phyloP scores from a whole-genome alignment of 345 rosid species.

The Gossypium sturtianum region DNA sequence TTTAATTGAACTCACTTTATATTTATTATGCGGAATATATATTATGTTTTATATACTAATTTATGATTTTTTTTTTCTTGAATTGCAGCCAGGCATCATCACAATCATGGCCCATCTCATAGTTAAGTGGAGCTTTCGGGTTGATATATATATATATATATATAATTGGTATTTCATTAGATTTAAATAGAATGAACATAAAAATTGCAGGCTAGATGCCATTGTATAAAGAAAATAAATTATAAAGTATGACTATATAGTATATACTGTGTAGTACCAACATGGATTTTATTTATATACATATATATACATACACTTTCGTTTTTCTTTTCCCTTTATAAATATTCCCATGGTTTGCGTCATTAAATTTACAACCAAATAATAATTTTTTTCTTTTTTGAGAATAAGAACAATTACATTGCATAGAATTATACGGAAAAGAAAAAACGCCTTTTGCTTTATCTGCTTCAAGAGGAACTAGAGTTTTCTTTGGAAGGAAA shows the following conservation, averaged over 20 bases:
- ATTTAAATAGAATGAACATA: not conserved
- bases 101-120: constrained; percentile 42
- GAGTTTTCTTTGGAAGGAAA: too few species aligned
- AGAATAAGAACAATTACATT: too few species aligned
- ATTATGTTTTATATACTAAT: not conserved
- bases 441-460: too few species aligned
- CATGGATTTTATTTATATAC: not conserved
- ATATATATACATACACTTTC: too few species aligned
- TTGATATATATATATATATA: not conserved
- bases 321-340: too few species aligned
- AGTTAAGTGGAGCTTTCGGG: constrained; percentile 11
- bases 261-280: not conserved
- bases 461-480: too few species aligned
- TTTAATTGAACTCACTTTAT: too few species aligned
- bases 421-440: too few species aligned
- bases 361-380: too few species aligned
- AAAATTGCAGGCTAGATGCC: not conserved
- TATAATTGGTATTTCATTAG: not conserved
- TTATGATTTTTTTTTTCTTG: not conserved
- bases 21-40: too few species aligned
- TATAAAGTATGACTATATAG: not conserved
- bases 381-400: too few species aligned
- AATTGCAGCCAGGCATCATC: constrained; percentile 49
- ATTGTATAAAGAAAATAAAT: constrained; percentile 2
- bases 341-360: too few species aligned